Base-by-base conservation (phyloP, 208 protist genomes). In the Novymonas esmeraldas region DNA sequence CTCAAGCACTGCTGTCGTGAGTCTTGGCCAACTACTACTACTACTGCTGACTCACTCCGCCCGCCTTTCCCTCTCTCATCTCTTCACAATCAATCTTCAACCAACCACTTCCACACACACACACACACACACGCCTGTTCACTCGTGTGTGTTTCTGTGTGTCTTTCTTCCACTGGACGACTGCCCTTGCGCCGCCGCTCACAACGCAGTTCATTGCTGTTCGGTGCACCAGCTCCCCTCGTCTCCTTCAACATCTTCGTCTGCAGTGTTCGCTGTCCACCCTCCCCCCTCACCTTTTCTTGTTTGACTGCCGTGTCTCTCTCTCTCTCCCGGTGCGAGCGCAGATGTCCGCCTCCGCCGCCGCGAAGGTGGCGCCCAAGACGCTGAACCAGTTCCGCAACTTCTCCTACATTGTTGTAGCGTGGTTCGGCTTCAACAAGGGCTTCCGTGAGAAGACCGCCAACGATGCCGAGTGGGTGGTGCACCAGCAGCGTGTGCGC, bases 371-470 rank as follows among this genome's bases (percentile, higher is more conserved):
- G 24, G 73, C 87, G 26, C 91, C 91, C 10, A 91, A 93, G 76
- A 93, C 87, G 64, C 78, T 96, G 16, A 81, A 94, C 68, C 91
- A 96, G 79, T 84, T 94, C 48, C 88, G 88, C 33, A 94, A 94
- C 79, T 81, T 94, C 52, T 81, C 80, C 26, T 94, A 94, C 76
- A 64, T 93, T n/a, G 78, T 93, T 36, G 82, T 88, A 2, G 91
- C 88, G 18, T 93, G 81, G 81, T 44, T 85, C 38, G 91, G 91
- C 59, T 78, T 92, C 51, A 84, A 88, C 69, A 85, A 81, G 36
- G 91, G 91, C 51, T 90, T 85, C 75, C 64, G 65, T 57, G 84
- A 96, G 56, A 94, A 94, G 78, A 42, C 58, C 3, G 79, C 75
- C n/a, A 96, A 94, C 78, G 89, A 96, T 56, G 77, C 76, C 57